Evolutionary conservation across 495 filamentous ascomycete genomes (phyloP), one percentile per base, ranked within the genome.

Genomic region (Apiosordaria backusii): DNA sequence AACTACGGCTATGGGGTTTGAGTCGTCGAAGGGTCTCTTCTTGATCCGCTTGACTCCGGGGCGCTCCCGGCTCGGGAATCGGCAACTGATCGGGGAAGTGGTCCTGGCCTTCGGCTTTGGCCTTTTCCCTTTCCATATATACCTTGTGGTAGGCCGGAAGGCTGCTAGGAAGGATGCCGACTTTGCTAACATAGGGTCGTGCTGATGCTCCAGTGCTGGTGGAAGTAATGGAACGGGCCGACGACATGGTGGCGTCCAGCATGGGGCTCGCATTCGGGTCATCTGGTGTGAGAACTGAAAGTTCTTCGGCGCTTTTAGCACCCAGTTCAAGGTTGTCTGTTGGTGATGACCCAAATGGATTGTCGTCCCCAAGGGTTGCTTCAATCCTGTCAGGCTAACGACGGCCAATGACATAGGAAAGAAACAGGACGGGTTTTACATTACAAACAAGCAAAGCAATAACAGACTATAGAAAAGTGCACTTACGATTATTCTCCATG

Each of bases 401-500:
- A 50, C 25, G 22, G 60, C 52, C 26, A 40, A 66, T 52, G 59
- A 65, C 63, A 58, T 22, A 57, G 53, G 24, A 65, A 61, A 25
- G 35, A 19, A 10, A 27, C 6, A 27, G 25, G 23, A 59, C 4
- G 16, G 57, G 25, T 21, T 18, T 24, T 15, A 27, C 21, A 27
- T 15, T 45, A 59, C 16, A 18, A 27, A 35, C 57, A 53, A 19
- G 53, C 22, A 57, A 27, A 62, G 45, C 40, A 62, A 26, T 16
- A 57, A 7, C 21, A 26, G 57, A 22, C 22, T 7, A 59, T 40
- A 21, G 21, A 60, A 60, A 50, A 53, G 61, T 57, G 65, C 62
- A 85, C 88, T 85, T 78, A 96, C 93, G 93, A 76, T 92, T 96
- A 35, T 87, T 89, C 72, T 92, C 91, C 96, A 97, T 98, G 73